phyloP scores from a whole-genome alignment of 2,329 filamentous ascomycete species.

The Clarireedia paspali region DNA sequence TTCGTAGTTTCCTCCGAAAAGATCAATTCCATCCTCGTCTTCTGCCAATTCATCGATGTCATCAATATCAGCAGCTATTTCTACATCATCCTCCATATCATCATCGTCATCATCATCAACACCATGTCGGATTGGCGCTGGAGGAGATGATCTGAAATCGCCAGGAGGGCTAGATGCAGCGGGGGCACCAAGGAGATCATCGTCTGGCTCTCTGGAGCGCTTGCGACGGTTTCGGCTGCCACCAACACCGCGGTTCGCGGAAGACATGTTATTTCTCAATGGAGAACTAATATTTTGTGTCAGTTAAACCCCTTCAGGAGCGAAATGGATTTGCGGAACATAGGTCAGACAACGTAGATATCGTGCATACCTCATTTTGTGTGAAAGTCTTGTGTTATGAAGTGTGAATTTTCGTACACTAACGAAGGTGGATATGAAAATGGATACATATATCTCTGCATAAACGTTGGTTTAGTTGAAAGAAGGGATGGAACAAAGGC shows the following conservation, averaged over 20 bases:
- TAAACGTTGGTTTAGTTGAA: neutral
- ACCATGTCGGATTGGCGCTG: conserved; percentile 54
- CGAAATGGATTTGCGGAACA: conserved; percentile 4
- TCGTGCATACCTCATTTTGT: conserved; percentile 24
- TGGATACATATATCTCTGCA: neutral
- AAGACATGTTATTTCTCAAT: conserved; percentile 70
- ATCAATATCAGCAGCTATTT: conserved; percentile 65
- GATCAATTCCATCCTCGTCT: conserved; percentile 71
- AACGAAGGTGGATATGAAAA: too few relatives aligned
- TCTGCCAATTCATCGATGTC: conserved; percentile 77
- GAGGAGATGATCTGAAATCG: conserved; percentile 56
- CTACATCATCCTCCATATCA: conserved; percentile 62
- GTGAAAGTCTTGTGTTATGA: neutral
- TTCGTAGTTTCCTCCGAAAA: conserved; percentile 68
- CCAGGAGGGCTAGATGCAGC: conserved; percentile 45
- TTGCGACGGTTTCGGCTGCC: conserved; percentile 46
- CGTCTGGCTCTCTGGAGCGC: conserved; percentile 56
- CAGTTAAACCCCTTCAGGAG: conserved; percentile 11
- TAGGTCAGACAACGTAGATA: neutral
- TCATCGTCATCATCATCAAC: conserved; percentile 57
- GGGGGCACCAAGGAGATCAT: conserved; percentile 46
- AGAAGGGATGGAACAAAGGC: neutral
- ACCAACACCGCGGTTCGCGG: conserved; percentile 67
- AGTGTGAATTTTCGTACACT: too few relatives aligned
- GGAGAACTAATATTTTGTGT: conserved; percentile 58